phyloP scores from a whole-genome alignment of 768 basidiomycete species.

The Thelephora ganbajun region DNA sequence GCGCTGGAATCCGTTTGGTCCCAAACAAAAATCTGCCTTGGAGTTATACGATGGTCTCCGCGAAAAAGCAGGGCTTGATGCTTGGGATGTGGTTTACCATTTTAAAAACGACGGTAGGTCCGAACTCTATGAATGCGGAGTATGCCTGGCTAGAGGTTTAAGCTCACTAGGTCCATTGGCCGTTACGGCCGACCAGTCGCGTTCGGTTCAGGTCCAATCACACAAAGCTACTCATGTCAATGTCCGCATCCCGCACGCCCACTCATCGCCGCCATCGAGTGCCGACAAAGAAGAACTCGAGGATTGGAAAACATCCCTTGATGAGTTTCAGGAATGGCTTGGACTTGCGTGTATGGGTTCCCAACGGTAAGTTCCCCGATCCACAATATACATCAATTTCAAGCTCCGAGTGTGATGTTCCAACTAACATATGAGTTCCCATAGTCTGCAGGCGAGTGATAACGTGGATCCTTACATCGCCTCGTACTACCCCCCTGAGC shows the following conservation, averaged over 20 bases:
- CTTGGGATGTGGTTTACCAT: constrained; percentile 36
- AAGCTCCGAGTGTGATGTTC: neutral
- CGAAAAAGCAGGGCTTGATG: constrained; percentile 14
- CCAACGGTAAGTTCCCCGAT: constrained; percentile 32
- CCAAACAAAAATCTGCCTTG: constrained; percentile 27
- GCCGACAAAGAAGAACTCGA: constrained; percentile 26
- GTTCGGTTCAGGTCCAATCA: no score
- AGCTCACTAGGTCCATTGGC: neutral
- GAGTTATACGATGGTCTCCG: constrained; percentile 36
- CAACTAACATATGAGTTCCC: neutral
- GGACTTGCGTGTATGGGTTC: constrained; percentile 57
- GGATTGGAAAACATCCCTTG: constrained; percentile 34
- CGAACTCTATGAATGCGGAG: neutral
- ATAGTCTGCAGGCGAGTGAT: constrained; percentile 46
- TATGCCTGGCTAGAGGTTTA: neutral
- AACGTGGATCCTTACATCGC: constrained; percentile 57
- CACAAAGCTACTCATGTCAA: constrained; percentile 16
- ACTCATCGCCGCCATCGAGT: constrained; percentile 17
- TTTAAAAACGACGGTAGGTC: constrained; percentile 5
- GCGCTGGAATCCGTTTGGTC: constrained; percentile 14
- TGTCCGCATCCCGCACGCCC: constrained; percentile 27
- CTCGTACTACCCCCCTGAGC: constrained; percentile 42
- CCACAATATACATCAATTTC: neutral
- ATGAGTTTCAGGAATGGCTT: constrained; percentile 54
- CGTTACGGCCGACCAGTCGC: no score